phyloP scores from a whole-genome alignment of 2,329 filamentous ascomycete genomes.

The Fusarium continuum region DNA sequence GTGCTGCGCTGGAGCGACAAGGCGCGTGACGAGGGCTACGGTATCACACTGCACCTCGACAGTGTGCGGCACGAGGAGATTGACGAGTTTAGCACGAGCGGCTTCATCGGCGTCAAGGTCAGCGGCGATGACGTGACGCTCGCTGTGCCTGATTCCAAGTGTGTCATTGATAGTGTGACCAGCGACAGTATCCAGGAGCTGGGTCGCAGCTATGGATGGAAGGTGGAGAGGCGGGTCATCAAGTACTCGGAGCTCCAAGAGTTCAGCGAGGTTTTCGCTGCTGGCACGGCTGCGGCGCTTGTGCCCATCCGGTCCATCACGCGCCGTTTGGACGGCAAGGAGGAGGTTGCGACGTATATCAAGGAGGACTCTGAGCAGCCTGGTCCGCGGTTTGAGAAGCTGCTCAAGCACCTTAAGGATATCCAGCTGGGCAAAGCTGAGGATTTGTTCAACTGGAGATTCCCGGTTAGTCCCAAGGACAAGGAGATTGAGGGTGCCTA shows the following conservation, averaged over 20 bases:
- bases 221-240: constrained; percentile 79
- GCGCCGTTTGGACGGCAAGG: constrained; percentile 58
- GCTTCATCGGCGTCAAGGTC: constrained; percentile 83
- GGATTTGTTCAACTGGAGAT: constrained; percentile 80
- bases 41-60: constrained; percentile 95
- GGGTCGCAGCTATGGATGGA: constrained; percentile 81
- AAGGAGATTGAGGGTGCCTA: constrained; percentile 49
- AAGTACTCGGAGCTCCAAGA: constrained; percentile 65
- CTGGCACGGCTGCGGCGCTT: constrained; percentile 88
- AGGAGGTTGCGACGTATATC: constrained; percentile 66
- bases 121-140: constrained; percentile 71
- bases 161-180: constrained; percentile 88
- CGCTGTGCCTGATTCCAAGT: constrained; percentile 86
- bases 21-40: constrained; percentile 80
- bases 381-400: constrained; percentile 75
- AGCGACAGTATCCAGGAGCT: constrained; percentile 81
- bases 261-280: constrained; percentile 83
- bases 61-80: constrained; percentile 84
- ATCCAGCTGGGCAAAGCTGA: constrained; percentile 84
- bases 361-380: constrained; percentile 69
- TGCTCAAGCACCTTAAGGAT: constrained; percentile 80
- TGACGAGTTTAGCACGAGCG: constrained; percentile 95
- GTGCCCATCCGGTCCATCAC: constrained; percentile 94
- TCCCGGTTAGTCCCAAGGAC: constrained; percentile 57
- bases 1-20: constrained; percentile 88